phyloP scores from a whole-genome alignment of 2,329 filamentous ascomycete species.

The Ophiostoma montium region DNA sequence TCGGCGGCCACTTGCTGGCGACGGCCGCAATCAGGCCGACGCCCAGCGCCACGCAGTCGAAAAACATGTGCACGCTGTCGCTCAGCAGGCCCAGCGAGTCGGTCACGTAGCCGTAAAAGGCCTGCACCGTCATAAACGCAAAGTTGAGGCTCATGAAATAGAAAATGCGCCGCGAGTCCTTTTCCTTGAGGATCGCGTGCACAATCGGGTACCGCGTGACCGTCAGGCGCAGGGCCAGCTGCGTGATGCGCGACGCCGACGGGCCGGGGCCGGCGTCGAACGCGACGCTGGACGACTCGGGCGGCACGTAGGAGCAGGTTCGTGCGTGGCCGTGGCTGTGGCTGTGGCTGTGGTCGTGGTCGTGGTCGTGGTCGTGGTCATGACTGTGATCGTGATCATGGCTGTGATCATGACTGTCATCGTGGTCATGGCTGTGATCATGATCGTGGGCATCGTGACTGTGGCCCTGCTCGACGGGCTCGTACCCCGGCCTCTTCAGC shows the following conservation, averaged over 20 bases:
- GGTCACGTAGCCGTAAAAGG: constrained; percentile 85
- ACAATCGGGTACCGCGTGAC: constrained; percentile 59
- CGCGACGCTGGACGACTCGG: constrained; percentile 14
- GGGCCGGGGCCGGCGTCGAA: constrained; percentile 23
- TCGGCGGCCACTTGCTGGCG: constrained; percentile 93
- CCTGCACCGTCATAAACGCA: constrained; percentile 84
- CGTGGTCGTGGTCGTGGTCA: constrained; percentile 15
- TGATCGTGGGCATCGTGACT: background rate
- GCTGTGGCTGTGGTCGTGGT: constrained; percentile 18
- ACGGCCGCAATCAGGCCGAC: constrained; percentile 87
- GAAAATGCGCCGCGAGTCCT: constrained; percentile 86
- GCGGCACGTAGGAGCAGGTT: constrained; percentile 18
- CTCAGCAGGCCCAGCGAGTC: constrained; percentile 90
- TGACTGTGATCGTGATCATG: constrained; percentile 17
- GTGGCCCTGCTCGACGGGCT: background rate
- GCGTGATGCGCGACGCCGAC: constrained; percentile 54
- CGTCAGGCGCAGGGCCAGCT: constrained; percentile 54
- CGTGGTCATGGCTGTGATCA: background rate
- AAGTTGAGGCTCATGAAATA: constrained; percentile 99
- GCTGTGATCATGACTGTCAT: background rate
- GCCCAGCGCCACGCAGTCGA: constrained; percentile 84
- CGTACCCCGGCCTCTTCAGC: constrained; percentile 14
- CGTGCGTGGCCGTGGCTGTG: constrained; percentile 17
- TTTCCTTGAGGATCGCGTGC: constrained; percentile 75
- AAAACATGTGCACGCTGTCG: constrained; percentile 99